Evolutionary conservation across 495 filamentous ascomycete species (phyloP).

Genomic region (Penicillium herquei): DNA sequence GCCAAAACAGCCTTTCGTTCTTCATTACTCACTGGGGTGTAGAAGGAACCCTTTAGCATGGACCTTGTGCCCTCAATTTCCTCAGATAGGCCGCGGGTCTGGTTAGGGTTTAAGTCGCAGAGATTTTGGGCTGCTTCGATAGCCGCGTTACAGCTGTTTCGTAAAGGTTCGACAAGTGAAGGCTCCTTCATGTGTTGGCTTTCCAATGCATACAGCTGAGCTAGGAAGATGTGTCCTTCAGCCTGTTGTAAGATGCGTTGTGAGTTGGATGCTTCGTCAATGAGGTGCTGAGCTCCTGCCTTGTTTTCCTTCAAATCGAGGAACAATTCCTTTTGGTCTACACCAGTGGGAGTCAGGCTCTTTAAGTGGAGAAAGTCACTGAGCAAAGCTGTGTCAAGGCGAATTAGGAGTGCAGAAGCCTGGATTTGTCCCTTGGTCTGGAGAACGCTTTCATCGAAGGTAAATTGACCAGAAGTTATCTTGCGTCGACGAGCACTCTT

Average conservation of each 20-base stretch:
- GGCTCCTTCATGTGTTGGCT: neutral
- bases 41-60: constrained; percentile 2
- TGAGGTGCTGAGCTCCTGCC: neutral
- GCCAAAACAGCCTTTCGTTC: constrained; percentile 6
- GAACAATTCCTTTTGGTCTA: neutral
- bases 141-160: neutral
- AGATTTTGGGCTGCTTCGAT: neutral
- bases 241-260: neutral
- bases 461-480: neutral
- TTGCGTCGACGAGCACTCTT: constrained; percentile 2
- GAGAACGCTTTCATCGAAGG: constrained; percentile 1
- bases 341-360: neutral
- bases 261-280: neutral
- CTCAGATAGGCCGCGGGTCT: neutral
- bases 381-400: constrained; percentile 3
- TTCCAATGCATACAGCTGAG: constrained; percentile 2
- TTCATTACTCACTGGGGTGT: neutral
- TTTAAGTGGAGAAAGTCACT: constrained; percentile 2
- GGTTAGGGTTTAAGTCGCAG: neutral
- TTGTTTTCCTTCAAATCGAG: neutral
- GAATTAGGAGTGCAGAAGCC: neutral
- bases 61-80: constrained; percentile 4
- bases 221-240: constrained; percentile 2
- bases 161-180: neutral
- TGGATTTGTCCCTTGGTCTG: constrained; percentile 1